Base-by-base conservation (phyloP, 306 rosid species). In the Amphicarpaea edgeworthii region DNA sequence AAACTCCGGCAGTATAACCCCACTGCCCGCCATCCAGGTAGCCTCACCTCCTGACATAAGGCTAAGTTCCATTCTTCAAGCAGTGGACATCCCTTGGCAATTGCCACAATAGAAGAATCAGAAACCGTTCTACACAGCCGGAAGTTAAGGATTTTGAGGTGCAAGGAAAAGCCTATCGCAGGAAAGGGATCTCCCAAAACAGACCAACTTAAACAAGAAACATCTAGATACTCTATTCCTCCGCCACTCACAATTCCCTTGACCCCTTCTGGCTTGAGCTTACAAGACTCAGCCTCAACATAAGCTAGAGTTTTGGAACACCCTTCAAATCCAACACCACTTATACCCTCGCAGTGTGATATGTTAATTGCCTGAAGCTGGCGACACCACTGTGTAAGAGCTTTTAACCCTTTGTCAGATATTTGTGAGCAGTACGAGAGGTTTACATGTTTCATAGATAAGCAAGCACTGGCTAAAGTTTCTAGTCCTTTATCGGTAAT, bases 21-120 rank as follows among this genome's bases (percentile, higher is more conserved):
- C 3, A 86, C 83, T 3, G 92, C 86, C 26, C 60, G 80, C 96
- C 92, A 90, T 57, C 91, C 90, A 8, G 60, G 40, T 68, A 78
- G 63, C 53, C 68, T 73, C 57, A 87, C 86, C 70, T 76, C 87
- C 30, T 86, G 87, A 54, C 95, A 86, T 20, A 87, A 70, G 7
- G 90, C 95, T 46, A 90, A 82, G 86, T 87, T 90, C 91, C 95
- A 90, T 41, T 90, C 90, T 74, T 86, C 76, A 45, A 87, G 89
- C 8, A 84, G 75, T 0, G 83, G 82, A 72, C 90, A 87, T 55
- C 92, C 85, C 74, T 78, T 78, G 70, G 90, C 79, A 67, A 90
- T 84, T 49, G 83, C 85, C 8, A 23, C 40, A 58, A 87, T 70
- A 6, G 89, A 80, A 24, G 64, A n/a, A 8, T 87, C 86, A 1